Conservation (phyloP, 371 early-diverging fungal genomes). For the Saksenaea oblongispora region DNA sequence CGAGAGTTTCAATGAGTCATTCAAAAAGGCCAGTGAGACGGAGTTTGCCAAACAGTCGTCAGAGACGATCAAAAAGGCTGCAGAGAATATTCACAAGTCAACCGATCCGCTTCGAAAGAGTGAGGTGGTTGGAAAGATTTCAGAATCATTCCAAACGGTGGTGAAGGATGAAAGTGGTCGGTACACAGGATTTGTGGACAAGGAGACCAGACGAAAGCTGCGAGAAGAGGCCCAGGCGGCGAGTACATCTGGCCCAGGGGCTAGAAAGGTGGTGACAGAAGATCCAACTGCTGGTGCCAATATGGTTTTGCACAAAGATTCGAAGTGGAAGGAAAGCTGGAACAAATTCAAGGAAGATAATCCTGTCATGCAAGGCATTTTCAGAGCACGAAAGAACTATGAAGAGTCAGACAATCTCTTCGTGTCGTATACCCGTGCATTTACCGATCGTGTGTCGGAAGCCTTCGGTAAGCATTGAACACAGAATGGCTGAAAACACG, state of each 20-base stretch:
- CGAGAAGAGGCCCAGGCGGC: constrained; percentile 58
- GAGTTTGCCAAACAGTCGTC: constrained; percentile 82
- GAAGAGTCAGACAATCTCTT: constrained; percentile 92
- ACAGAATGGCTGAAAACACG: background rate
- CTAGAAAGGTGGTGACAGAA: constrained; percentile 35
- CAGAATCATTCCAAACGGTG: constrained; percentile 69
- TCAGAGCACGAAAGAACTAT: constrained; percentile 74
- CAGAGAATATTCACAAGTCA: constrained; percentile 61
- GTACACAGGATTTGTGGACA: constrained; percentile 79
- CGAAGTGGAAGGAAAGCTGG: constrained; percentile 93
- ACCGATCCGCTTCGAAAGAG: constrained; percentile 80
- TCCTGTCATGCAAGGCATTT: constrained; percentile 84
- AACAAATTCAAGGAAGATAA: constrained; percentile 88
- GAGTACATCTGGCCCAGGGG: constrained; percentile 8
- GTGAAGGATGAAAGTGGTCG: constrained; percentile 75
- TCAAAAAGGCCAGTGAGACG: constrained; percentile 85
- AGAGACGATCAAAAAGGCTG: constrained; percentile 66
- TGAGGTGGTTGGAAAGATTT: constrained; percentile 71
- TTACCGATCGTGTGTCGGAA: constrained; percentile 76
- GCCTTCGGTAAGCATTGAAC: constrained; percentile 57
- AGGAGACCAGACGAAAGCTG: constrained; percentile 69
- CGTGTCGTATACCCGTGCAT: constrained; percentile 79
- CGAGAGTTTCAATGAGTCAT: constrained; percentile 71
- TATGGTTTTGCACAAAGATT: constrained; percentile 90
- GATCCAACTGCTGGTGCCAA: constrained; percentile 79